phyloP scores from a whole-genome alignment of 495 filamentous ascomycete species.

The Penicillium ochrochloron region DNA sequence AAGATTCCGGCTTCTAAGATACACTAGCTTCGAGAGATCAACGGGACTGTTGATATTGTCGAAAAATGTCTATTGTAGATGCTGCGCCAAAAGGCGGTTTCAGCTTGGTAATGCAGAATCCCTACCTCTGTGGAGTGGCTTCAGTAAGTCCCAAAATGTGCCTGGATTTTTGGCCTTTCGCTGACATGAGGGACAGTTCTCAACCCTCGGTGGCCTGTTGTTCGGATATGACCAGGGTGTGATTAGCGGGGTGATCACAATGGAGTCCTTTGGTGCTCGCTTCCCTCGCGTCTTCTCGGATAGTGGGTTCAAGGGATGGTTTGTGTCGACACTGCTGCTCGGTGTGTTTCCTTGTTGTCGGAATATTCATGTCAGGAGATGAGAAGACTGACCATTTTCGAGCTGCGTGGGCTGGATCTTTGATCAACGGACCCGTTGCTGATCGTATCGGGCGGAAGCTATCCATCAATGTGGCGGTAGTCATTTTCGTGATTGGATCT shows the following conservation, averaged over 20 bases:
- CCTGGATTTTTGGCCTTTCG: neutral
- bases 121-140: slow-evolving; percentile 48
- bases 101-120: slow-evolving; percentile 41
- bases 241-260: slow-evolving; percentile 47
- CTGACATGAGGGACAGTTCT: slow-evolving; percentile 36
- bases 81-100: slow-evolving; percentile 35
- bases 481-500: slow-evolving; percentile 80
- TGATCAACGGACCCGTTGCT: slow-evolving; percentile 75
- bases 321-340: slow-evolving; percentile 80
- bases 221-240: slow-evolving; percentile 49
- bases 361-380: neutral
- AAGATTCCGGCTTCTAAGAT: neutral
- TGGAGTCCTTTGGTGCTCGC: slow-evolving; percentile 50
- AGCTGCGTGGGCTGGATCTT: slow-evolving; percentile 78
- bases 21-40: neutral
- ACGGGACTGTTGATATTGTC: neutral
- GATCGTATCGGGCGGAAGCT: slow-evolving; percentile 76
- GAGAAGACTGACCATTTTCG: slow-evolving; percentile 24
- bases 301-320: slow-evolving; percentile 73
- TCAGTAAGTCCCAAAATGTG: slow-evolving; percentile 31
- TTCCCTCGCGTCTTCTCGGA: slow-evolving; percentile 68
- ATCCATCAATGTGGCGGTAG: slow-evolving; percentile 70
- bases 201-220: slow-evolving; percentile 64
- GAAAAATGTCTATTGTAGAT: slow-evolving; percentile 28
- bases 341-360: slow-evolving; percentile 41